Evolutionary conservation across 306 rosid genomes (phyloP), one percentile per base, ranked within the genome.

Genomic region (Gillenia trifoliata): DNA sequence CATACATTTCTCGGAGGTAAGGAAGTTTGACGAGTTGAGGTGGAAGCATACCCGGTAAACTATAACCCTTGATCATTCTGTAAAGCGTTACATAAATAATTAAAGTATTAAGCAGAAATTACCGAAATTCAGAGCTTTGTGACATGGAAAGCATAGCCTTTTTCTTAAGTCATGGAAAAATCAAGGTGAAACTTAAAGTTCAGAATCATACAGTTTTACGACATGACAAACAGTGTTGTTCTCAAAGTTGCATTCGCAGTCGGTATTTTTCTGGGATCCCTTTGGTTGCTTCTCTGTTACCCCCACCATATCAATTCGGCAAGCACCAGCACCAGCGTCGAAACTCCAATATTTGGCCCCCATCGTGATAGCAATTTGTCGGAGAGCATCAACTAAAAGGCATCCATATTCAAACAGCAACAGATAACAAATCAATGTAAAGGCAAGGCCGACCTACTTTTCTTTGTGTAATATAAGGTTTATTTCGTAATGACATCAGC

Each of bases 41-140:
- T 59, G 85, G 81, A 81, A 81, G 85, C 66, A 26, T 30, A 56
- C 85, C 81, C 6, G 72, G 64, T 11, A 81, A 72, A 50, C 64
- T 63, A 8, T 45, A 64, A 40, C 77, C 59, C 40, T 77, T 81
- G 36, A 81, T 11, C 22, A 25, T 17, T 30, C 85, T 81, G 43
- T 19, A 63, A 57, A 66, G 6, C 63, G 50, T 56, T 9, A 9
- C n/a, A 66, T 9, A 25, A 59, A 55, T 11, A 66, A 33, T 11
- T 56, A n/a, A 54, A 4, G 8, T 33, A 3, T 33, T 30, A 33
- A 64, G 5, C 8, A 36, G 15, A 12, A 15, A 41, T 5, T 71
- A 8, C 25, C 49, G n/a, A 12, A 20, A 33, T 49, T 30, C 64
- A 33, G 40, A 33, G 49, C 50, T 70, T 20, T 11, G 29, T 30